Conservation (phyloP, 116 monocot species). For the Phalaenopsis hybrid region DNA sequence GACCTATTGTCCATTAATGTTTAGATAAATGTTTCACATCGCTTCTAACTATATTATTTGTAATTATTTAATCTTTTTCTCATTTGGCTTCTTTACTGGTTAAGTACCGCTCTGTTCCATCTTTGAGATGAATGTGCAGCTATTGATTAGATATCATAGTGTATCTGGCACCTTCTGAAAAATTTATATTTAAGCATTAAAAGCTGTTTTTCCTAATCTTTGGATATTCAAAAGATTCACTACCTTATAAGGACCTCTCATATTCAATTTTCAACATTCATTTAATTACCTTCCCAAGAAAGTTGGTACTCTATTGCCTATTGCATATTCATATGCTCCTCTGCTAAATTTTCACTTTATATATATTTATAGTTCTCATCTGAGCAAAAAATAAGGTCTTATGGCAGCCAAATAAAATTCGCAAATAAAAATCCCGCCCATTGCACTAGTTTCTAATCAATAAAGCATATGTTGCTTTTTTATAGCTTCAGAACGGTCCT, state of each 20-base stretch:
- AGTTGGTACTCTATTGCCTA: background rate
- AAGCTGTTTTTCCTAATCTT: background rate
- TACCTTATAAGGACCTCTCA: background rate
- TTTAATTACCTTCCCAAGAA: background rate
- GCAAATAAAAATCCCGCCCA: too few relatives aligned
- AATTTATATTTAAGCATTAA: background rate
- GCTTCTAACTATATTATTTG: background rate
- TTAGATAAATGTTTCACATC: background rate
- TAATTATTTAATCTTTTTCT: background rate
- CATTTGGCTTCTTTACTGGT: background rate
- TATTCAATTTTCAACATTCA: background rate
- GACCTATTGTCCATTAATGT: background rate
- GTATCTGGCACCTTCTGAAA: background rate
- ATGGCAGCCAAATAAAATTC: too few relatives aligned
- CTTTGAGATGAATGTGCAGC: background rate
- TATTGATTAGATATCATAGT: background rate
- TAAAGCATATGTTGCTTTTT: background rate
- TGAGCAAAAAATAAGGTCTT: too few relatives aligned
- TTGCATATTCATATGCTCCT: too few relatives aligned
- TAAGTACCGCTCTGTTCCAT: background rate
- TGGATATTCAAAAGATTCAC: background rate
- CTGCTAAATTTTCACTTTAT: too few relatives aligned
- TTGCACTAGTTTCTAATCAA: background rate
- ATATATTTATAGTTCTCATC: too few relatives aligned
- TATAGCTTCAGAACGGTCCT: background rate